Percentiles rank a stretch among this genome's conserved stretches.
These are phyloP conservation scores for Oenanthe javanica DNA, from an alignment of 140 eudicot species.

Conservation along the genomic window DNA sequence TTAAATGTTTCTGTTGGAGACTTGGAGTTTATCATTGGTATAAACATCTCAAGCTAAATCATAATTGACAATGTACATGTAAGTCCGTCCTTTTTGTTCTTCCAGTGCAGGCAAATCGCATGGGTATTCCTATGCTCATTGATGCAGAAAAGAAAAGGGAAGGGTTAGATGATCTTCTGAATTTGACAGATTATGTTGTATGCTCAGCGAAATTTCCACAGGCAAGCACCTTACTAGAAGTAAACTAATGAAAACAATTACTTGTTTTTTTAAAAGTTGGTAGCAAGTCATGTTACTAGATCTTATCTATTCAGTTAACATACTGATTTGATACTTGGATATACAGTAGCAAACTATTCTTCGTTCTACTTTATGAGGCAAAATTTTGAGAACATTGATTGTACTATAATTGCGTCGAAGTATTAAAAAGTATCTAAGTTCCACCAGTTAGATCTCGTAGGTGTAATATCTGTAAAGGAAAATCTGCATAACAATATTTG, in stretches of 20 bases:
- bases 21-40: background rate
- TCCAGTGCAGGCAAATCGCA: constrained; percentile 80
- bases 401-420: background rate
- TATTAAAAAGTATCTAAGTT: background rate
- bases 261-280: background rate
- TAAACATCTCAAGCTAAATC: background rate
- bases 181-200: constrained; percentile 54
- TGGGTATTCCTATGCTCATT: constrained; percentile 65
- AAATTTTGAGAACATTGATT: background rate
- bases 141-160: constrained; percentile 91
- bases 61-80: constrained; percentile 11
- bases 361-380: background rate
- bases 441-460: background rate
- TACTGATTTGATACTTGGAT: background rate
- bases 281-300: background rate
- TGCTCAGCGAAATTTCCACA: constrained; percentile 90
- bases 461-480: background rate
- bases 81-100: constrained; percentile 24
- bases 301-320: background rate
- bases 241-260: background rate
- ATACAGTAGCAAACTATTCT: background rate
- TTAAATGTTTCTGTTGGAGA: background rate
- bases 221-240: constrained; percentile 32
- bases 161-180: constrained; percentile 69
- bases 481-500: background rate